phyloP scores from a whole-genome alignment of 2,329 filamentous ascomycete genomes.

The Corynespora cassiicola region DNA sequence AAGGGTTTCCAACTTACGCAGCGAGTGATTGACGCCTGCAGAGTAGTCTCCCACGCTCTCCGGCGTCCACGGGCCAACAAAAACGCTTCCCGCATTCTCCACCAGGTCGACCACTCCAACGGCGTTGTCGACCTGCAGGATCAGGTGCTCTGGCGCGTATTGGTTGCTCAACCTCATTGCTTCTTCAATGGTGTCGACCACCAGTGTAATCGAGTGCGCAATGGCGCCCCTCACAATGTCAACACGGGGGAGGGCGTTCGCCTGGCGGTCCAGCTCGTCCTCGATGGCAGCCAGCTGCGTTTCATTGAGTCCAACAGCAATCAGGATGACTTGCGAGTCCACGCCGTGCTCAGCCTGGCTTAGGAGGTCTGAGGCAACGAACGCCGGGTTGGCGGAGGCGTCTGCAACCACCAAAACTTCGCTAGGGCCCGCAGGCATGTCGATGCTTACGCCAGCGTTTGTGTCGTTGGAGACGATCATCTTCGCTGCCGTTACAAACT shows the following conservation, averaged over 20 bases:
- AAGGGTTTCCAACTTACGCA: slow-evolving; percentile 89
- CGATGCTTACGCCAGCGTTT: slow-evolving; percentile 91
- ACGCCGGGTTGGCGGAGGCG: slow-evolving; percentile 84
- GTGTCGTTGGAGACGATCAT: slow-evolving; percentile 99
- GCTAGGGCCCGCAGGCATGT: slow-evolving; percentile 97
- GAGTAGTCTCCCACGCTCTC: slow-evolving; percentile 98
- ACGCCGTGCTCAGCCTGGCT: slow-evolving; percentile 97
- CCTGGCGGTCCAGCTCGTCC: slow-evolving; percentile 87
- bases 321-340: slow-evolving; percentile 92
- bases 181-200: slow-evolving; percentile 74
- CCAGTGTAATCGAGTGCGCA: slow-evolving; percentile 86
- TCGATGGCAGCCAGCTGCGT: slow-evolving; percentile 81
- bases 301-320: slow-evolving; percentile 81
- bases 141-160: slow-evolving; percentile 96
- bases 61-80: slow-evolving; percentile 94
- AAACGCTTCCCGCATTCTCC: slow-evolving; percentile 93
- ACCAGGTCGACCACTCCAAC: slow-evolving; percentile 77
- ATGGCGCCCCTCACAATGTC: slow-evolving; percentile 93
- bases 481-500: slow-evolving; percentile 98
- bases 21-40: slow-evolving; percentile 94
- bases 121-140: slow-evolving; percentile 84
- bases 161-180: slow-evolving; percentile 86
- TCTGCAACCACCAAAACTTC: slow-evolving; percentile 98
- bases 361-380: slow-evolving; percentile 92
- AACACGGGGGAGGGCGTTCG: slow-evolving; percentile 83